Conservation (phyloP, 202 grass and related monocot genomes). For the Zizania palustris region DNA sequence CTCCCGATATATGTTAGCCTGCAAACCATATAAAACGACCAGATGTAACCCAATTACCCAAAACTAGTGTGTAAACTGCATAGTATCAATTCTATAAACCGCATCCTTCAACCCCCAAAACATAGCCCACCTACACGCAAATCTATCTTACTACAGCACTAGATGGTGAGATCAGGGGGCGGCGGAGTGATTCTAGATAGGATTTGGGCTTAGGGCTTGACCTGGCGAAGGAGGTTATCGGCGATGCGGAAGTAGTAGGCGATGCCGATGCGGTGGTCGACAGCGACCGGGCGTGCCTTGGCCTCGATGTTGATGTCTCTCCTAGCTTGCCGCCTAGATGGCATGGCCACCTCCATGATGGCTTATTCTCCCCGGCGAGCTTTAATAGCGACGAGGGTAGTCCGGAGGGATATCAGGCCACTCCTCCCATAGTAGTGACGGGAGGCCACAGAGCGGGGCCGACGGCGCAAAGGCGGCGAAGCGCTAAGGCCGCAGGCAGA, state of each 20-base stretch:
- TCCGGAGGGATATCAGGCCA: slow-evolving; percentile 14
- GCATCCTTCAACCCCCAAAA: background rate
- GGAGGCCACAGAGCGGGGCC: background rate
- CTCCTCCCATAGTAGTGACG: background rate
- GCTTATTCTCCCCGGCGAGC: slow-evolving; percentile 13
- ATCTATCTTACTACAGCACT: background rate
- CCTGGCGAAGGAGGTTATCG: slow-evolving; percentile 88
- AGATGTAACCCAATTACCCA: slow-evolving; percentile 36
- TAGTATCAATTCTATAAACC: background rate
- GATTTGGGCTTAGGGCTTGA: slow-evolving; percentile 38
- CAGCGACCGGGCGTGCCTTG: slow-evolving; percentile 56
- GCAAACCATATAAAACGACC: slow-evolving; percentile 35
- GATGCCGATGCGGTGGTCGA: slow-evolving; percentile 86
- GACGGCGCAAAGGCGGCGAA: background rate
- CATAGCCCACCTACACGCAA: background rate
- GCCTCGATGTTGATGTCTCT: slow-evolving; percentile 62
- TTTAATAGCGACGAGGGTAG: background rate
- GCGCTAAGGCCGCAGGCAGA: background rate
- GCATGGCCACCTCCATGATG: slow-evolving; percentile 37
- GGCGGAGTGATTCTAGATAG: slow-evolving; percentile 11
- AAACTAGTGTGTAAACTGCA: background rate
- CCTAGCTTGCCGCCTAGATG: slow-evolving; percentile 17
- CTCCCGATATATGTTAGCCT: slow-evolving; percentile 85
- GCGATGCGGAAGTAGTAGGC: slow-evolving; percentile 90
- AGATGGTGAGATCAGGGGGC: background rate